These are phyloP conservation scores for Talaromyces rugulosus DNA, from an alignment of 2,329 filamentous ascomycete genomes.

Conservation along the genomic window DNA sequence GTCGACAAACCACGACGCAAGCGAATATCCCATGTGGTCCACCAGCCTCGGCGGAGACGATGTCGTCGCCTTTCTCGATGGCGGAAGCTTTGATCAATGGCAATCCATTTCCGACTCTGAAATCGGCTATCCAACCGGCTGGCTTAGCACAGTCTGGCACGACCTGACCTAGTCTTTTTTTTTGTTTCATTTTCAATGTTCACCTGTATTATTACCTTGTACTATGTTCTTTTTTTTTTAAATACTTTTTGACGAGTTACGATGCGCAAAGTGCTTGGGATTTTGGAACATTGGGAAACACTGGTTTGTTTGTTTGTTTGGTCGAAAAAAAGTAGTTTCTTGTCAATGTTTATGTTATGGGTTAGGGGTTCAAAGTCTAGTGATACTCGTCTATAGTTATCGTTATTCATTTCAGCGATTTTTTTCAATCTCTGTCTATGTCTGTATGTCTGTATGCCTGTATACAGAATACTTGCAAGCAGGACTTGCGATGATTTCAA, in stretches of 20 bases:
- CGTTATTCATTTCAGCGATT: not conserved
- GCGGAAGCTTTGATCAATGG: constrained; percentile 28
- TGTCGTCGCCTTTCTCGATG: constrained; percentile 33
- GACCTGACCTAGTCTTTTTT: constrained; percentile 14
- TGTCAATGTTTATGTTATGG: not conserved
- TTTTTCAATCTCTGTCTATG: not conserved
- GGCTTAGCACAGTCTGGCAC: constrained; percentile 34
- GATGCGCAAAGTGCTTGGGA: not conserved
- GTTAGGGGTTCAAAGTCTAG: not conserved
- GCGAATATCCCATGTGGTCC: constrained; percentile 19
- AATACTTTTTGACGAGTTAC: constrained; percentile 1
- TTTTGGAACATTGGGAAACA: not conserved
- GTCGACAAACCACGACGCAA: constrained; percentile 5
- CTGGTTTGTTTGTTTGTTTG: not conserved
- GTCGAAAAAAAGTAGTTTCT: not conserved
- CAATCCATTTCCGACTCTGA: constrained; percentile 25
- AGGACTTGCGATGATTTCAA: not conserved
- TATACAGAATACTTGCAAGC: not conserved
- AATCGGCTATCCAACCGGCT: constrained; percentile 29
- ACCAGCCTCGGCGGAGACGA: constrained; percentile 36
- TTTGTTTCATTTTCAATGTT: not conserved
- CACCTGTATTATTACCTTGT: constrained; percentile 7
- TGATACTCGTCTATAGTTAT: not conserved
- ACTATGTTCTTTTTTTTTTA: not conserved
- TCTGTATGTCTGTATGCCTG: not conserved